Evolutionary conservation across 1,284 basidiomycete genomes (phyloP).

Genomic region (Cutaneotrichosporon cutaneum): DNA sequence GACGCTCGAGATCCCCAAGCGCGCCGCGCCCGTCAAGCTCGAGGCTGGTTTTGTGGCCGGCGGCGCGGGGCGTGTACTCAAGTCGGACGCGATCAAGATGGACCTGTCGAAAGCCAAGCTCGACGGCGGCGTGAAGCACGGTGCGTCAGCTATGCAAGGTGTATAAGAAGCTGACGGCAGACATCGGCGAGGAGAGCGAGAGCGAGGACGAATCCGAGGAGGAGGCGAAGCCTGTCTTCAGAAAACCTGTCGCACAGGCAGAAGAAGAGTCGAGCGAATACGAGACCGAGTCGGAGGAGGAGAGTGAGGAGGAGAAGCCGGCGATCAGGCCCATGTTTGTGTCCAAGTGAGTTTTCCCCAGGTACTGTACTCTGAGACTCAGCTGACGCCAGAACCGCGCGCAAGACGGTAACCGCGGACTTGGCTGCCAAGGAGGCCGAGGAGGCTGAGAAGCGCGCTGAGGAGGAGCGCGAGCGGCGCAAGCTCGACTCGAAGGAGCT

Average conservation of each 20-base stretch:
- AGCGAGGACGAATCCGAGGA: conserved; percentile 38
- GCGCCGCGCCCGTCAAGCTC: conserved; percentile 19
- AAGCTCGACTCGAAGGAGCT: conserved; percentile 49
- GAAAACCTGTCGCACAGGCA: conserved; percentile 16
- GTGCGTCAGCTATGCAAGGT: conserved; percentile 20
- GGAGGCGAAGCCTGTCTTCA: conserved; percentile 30
- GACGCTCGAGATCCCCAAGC: conserved; percentile 12
- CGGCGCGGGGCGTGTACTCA: conserved; percentile 48
- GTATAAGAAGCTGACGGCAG: conserved; percentile 12
- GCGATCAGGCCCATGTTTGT: conserved; percentile 52
- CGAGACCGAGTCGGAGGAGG: conserved; percentile 51
- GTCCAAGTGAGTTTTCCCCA: conserved; percentile 38
- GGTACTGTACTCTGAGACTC: no score
- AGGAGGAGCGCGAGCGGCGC: conserved; percentile 45
- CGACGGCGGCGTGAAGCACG: conserved; percentile 37
- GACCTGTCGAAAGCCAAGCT: conserved; percentile 45
- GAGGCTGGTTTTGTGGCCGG: conserved; percentile 43
- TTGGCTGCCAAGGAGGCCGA: conserved; percentile 45
- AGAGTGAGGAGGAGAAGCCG: conserved; percentile 47
- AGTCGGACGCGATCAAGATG: conserved; percentile 34
- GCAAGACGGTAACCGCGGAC: conserved; percentile 41
- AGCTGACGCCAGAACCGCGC: conserved; percentile 33
- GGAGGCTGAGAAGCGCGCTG: conserved; percentile 38
- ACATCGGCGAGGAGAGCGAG: conserved; percentile 24
- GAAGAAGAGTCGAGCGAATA: conserved; percentile 50